Conservation (phyloP, 2,329 filamentous ascomycete species). For the Lasiodiplodia gonubiensis region DNA sequence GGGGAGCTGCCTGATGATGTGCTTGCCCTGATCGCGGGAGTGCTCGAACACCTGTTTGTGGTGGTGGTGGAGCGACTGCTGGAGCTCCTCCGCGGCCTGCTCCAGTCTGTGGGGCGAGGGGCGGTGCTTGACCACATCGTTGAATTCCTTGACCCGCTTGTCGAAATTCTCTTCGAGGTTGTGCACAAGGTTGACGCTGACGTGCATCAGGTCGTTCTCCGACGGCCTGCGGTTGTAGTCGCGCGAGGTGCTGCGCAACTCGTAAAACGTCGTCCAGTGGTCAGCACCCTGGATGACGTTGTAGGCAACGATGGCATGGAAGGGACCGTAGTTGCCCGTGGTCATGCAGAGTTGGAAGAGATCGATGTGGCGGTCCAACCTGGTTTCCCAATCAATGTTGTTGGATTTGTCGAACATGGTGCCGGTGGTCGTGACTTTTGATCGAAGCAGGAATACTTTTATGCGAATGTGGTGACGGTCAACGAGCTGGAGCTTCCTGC, state of each 20-base stretch:
- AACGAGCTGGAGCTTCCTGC: no score
- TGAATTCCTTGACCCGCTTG: neutral
- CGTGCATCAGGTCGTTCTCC: neutral
- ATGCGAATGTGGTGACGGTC: no score
- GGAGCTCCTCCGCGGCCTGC: neutral
- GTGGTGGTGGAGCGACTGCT: neutral
- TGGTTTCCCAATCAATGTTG: neutral
- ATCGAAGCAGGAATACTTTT: no score
- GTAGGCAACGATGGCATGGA: neutral
- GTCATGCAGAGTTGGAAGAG: neutral
- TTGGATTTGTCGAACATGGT: neutral
- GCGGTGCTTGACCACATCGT: neutral
- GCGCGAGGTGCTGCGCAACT: no score
- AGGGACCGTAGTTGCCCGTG: neutral
- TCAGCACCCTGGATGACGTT: neutral
- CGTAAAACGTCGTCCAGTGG: neutral
- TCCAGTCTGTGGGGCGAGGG: neutral
- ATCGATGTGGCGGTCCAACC: neutral
- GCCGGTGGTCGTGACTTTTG: no score
- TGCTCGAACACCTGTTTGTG: neutral
- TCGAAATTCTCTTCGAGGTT: neutral
- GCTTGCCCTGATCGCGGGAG: neutral
- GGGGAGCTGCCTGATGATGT: neutral
- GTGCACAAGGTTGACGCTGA: neutral
- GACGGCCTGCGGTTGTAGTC: no score